phyloP scores from a whole-genome alignment of 352 stramenopile species.

The Globisporangium irregulare region DNA sequence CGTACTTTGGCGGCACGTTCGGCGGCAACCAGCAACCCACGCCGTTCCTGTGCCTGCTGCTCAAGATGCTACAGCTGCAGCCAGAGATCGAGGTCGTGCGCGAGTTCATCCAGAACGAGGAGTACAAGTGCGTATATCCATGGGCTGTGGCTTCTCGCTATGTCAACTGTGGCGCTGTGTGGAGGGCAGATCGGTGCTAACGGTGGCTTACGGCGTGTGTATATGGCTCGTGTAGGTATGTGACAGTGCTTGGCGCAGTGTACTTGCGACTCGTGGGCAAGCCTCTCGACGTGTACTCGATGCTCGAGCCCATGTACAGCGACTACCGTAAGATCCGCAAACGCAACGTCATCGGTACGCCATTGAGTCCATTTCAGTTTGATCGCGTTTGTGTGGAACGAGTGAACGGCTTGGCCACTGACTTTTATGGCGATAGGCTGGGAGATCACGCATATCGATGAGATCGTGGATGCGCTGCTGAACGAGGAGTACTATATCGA shows the following conservation, averaged over 20 bases:
- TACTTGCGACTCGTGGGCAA: conserved; percentile 95
- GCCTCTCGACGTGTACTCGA: conserved; percentile 89
- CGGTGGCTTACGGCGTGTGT: neutral
- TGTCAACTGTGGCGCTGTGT: neutral
- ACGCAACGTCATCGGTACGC: conserved; percentile 67
- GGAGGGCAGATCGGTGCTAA: neutral
- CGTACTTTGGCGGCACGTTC: conserved; percentile 92
- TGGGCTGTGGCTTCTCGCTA: neutral
- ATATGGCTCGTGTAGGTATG: conserved; percentile 60
- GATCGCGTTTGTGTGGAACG: neutral
- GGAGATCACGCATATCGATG: conserved; percentile 95
- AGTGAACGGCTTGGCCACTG: neutral
- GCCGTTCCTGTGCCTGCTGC: conserved; percentile 96
- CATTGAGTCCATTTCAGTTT: neutral
- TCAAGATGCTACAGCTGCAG: conserved; percentile 99
- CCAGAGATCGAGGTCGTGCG: conserved; percentile 94
- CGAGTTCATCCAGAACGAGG: conserved; percentile 95
- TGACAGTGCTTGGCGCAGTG: conserved; percentile 94
- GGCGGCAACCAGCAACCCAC: conserved; percentile 95
- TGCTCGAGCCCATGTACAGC: conserved; percentile 95
- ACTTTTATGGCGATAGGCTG: conserved; percentile 45
- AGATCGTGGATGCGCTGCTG: conserved; percentile 95
- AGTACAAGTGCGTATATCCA: conserved; percentile 90
- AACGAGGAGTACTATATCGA: conserved; percentile 91
- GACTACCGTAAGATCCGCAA: conserved; percentile 95